Conservation (phyloP, 305 asterid genomes). For the Lippia alba region DNA sequence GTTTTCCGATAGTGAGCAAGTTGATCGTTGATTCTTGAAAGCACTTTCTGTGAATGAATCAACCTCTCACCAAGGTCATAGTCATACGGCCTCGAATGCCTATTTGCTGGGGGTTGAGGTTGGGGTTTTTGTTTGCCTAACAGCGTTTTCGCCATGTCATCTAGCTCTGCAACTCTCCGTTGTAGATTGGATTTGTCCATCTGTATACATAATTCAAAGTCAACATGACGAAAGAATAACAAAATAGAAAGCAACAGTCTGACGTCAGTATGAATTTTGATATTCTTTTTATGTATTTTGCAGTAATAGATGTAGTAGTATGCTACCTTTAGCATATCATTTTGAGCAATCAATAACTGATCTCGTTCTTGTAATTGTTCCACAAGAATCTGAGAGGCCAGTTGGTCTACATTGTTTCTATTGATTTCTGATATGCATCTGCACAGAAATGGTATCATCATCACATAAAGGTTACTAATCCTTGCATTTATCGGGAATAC, state of each 20-base stretch:
- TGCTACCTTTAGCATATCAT: conserved; percentile 79
- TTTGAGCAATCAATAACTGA: conserved; percentile 78
- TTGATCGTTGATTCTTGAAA: conserved; percentile 52
- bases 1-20: conserved; percentile 47
- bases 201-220: conserved; percentile 41
- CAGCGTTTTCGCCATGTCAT: conserved; percentile 67
- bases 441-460: conserved; percentile 32
- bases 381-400: conserved; percentile 55
- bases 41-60: conserved; percentile 50
- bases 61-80: conserved; percentile 53
- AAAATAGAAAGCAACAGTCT: not conserved
- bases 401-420: conserved; percentile 59
- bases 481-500: conserved; percentile 6
- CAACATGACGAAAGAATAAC: conserved; percentile 19
- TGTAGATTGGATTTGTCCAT: conserved; percentile 73
- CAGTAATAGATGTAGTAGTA: conserved; percentile 5
- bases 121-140: conserved; percentile 44
- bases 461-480: not conserved
- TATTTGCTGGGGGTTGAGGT: conserved; percentile 40
- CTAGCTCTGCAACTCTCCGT: conserved; percentile 68
- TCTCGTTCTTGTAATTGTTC: conserved; percentile 78
- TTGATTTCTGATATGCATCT: conserved; percentile 66
- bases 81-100: conserved; percentile 44
- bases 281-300: not conserved
- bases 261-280: conserved; percentile 15